A percentile compares a stretch with the other conserved stretches of the same genome.
These are phyloP conservation scores for Fusarium gaditjirri DNA, from an alignment of 2,329 filamentous ascomycete genomes.

Conservation along the genomic window DNA sequence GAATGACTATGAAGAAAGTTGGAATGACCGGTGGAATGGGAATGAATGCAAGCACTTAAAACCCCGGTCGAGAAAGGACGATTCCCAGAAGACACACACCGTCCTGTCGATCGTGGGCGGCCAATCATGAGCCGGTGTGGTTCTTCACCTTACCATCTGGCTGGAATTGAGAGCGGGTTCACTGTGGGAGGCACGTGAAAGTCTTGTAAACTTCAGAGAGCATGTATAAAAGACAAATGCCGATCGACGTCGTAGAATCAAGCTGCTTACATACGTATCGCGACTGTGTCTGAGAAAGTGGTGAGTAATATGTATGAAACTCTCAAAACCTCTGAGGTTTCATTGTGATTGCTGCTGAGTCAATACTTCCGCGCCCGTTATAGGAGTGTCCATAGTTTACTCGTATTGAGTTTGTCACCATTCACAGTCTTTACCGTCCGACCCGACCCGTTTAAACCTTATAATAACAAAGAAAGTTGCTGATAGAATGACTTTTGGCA, in stretches of 20 bases:
- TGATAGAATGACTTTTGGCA: background rate
- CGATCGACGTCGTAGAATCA: background rate
- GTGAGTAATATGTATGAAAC: background rate
- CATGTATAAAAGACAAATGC: background rate
- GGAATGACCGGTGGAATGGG: background rate
- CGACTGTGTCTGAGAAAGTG: background rate
- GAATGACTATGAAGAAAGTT: background rate
- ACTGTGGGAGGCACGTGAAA: constrained; percentile 14
- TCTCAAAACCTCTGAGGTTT: background rate
- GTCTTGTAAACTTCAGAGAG: background rate
- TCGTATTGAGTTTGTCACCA: background rate
- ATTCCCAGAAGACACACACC: constrained; percentile 26
- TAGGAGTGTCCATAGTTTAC: background rate
- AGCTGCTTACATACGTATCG: background rate
- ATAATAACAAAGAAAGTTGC: background rate
- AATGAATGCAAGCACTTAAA: constrained; percentile 46
- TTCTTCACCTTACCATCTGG: constrained; percentile 27
- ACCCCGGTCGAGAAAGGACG: constrained; percentile 35
- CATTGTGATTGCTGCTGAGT: background rate
- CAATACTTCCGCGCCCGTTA: background rate
- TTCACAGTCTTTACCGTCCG: constrained; percentile 5
- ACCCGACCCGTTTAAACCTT: constrained; percentile 9
- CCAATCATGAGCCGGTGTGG: constrained; percentile 31
- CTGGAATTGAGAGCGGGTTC: constrained; percentile 24
- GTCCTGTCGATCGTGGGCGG: constrained; percentile 7